Evolutionary conservation across 345 rosid genomes (phyloP).

Genomic region (Cardamine occulta): DNA sequence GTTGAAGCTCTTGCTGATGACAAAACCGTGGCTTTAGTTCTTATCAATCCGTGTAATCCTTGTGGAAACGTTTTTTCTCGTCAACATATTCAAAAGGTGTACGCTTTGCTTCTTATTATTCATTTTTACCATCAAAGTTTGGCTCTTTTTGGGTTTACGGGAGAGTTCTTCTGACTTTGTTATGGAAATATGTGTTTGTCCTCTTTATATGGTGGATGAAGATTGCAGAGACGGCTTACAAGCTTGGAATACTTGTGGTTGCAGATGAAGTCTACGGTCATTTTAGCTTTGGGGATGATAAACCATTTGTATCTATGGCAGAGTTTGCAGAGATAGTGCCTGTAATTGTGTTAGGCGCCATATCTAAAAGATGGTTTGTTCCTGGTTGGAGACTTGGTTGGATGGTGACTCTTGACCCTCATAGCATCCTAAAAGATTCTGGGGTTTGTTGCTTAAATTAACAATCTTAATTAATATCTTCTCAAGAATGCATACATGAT

Average conservation of each 20-base stretch:
- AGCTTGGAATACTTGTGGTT: constrained; percentile 67
- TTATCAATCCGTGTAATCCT: constrained; percentile 69
- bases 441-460: constrained; percentile 48
- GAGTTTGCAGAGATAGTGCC: constrained; percentile 64
- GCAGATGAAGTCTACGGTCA: constrained; percentile 68
- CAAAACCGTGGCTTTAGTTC: constrained; percentile 60
- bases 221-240: constrained; percentile 66
- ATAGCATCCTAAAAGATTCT: constrained; percentile 49
- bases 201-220: constrained; percentile 16
- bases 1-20: constrained; percentile 69
- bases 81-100: constrained; percentile 58
- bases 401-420: constrained; percentile 71
- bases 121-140: background rate
- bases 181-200: background rate
- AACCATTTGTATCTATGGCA: constrained; percentile 71
- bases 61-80: constrained; percentile 64
- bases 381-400: constrained; percentile 90
- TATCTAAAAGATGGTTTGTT: constrained; percentile 77
- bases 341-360: constrained; percentile 58
- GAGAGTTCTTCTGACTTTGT: constrained; percentile 1
- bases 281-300: constrained; percentile 54
- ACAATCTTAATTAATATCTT: background rate
- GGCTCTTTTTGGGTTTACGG: background rate
- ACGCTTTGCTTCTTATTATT: background rate
- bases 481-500: background rate